These are phyloP conservation scores for Berkeleyomyces rouxiae DNA, from an alignment of 2,329 filamentous ascomycete species.

Conservation along the genomic window DNA sequence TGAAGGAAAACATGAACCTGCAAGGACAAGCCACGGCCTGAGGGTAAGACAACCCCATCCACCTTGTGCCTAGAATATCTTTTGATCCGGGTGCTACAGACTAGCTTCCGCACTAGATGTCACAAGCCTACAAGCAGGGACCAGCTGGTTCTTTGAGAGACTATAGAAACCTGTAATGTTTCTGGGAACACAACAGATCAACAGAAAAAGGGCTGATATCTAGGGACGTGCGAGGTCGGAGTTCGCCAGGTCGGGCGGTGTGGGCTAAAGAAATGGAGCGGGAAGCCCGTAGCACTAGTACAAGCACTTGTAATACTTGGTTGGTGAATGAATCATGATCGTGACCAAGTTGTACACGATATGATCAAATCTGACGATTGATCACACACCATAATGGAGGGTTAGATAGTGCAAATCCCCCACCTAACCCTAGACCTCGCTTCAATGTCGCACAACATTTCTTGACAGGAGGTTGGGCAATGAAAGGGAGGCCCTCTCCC, in stretches of 20 bases:
- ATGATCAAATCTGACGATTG: background rate
- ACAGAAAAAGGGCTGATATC: background rate
- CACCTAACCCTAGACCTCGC: background rate
- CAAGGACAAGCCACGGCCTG: background rate
- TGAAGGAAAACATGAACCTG: background rate
- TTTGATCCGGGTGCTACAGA: background rate
- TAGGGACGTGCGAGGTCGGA: background rate
- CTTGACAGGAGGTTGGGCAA: background rate
- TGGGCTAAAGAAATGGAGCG: background rate
- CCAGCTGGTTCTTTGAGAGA: background rate
- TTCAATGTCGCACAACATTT: background rate
- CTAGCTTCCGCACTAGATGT: background rate
- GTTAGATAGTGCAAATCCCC: background rate
- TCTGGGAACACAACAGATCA: background rate
- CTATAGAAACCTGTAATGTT: no score
- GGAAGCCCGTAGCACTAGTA: no score
- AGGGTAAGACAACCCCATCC: background rate
- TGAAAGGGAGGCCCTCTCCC: background rate
- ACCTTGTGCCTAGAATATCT: background rate
- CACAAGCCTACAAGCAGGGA: background rate
- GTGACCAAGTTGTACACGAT: background rate
- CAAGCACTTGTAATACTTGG: no score
- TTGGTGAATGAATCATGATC: background rate
- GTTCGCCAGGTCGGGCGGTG: background rate
- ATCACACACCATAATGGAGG: background rate